Percentiles rank a stretch among this genome's conserved stretches.
Conservation (phyloP, 176 grass and related monocot species). For the Aegilops umbellulata region DNA sequence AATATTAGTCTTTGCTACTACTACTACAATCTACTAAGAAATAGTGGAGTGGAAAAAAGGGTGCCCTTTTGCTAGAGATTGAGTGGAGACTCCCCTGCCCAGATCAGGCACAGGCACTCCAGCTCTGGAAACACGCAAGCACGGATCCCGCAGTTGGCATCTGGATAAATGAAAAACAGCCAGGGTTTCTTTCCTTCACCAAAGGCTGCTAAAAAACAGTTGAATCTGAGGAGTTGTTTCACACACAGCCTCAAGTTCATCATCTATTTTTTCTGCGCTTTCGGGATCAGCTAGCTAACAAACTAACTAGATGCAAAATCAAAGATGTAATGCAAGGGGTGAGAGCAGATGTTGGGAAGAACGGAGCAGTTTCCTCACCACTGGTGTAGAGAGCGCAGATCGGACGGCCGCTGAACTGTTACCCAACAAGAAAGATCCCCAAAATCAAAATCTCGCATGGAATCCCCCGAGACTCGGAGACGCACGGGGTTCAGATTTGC, state of each 20-base stretch:
- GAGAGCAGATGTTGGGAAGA: neutral
- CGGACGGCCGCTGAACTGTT: too few relatives aligned
- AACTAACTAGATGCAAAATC: neutral
- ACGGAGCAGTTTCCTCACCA: conserved; percentile 3
- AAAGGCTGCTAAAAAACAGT: neutral
- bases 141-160: neutral
- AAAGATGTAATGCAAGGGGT: neutral
- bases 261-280: neutral
- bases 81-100: neutral
- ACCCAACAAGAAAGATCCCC: conserved; percentile 13
- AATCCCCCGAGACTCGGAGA: neutral
- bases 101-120: conserved; percentile 5
- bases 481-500: neutral
- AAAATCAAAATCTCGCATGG: neutral
- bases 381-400: neutral
- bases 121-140: neutral
- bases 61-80: neutral
- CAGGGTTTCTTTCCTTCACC: neutral
- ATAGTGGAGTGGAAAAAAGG: neutral
- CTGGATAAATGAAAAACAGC: neutral
- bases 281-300: neutral
- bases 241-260: neutral
- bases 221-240: neutral
- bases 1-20: neutral
- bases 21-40: neutral